A percentile compares a stretch with the other conserved stretches of the same genome.
phyloP scores from a whole-genome alignment of 2,329 filamentous ascomycete species.

The Fusarium concolor region DNA sequence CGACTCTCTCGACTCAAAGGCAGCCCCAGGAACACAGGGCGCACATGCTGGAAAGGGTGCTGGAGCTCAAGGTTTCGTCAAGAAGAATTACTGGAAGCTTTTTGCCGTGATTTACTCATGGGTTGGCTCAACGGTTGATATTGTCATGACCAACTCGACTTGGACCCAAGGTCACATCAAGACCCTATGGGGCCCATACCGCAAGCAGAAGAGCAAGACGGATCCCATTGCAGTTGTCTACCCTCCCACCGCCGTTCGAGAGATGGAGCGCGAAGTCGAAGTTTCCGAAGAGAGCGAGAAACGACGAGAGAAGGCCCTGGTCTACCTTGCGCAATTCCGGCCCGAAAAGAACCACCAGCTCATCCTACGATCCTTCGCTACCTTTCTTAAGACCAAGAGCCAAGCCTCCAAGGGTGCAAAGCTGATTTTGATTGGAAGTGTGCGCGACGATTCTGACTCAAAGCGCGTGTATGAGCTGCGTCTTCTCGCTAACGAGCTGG shows the following conservation, averaged over 20 bases:
- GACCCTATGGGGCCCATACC: conserved; percentile 77
- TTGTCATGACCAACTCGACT: conserved; percentile 97
- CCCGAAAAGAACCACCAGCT: conserved; percentile 96
- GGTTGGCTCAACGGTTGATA: conserved; percentile 85
- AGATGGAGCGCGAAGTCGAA: conserved; percentile 80
- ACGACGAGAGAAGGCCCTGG: conserved; percentile 75
- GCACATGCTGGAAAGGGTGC: conserved; percentile 86
- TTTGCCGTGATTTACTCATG: conserved; percentile 87
- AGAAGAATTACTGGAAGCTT: conserved; percentile 85
- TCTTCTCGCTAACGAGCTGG: conserved; percentile 85
- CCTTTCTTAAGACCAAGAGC: conserved; percentile 71
- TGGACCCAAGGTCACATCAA: conserved; percentile 92
- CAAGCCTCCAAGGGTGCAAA: conserved; percentile 67
- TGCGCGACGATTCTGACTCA: conserved; percentile 84
- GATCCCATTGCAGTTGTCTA: conserved; percentile 81
- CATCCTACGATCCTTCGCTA: conserved; percentile 84
- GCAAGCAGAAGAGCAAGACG: conserved; percentile 57
- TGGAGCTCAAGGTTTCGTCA: conserved; percentile 76
- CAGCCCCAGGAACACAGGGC: conserved; percentile 70
- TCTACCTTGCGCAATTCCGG: conserved; percentile 97
- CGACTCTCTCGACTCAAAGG: conserved; percentile 76
- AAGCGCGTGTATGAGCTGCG: conserved; percentile 90
- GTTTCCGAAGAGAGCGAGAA: conserved; percentile 77
- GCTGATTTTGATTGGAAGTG: conserved; percentile 88
- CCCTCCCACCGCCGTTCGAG: conserved; percentile 89